phyloP scores from a whole-genome alignment of 192 early-diverging fungal species.

The Phlyctochytrium planicorne region DNA sequence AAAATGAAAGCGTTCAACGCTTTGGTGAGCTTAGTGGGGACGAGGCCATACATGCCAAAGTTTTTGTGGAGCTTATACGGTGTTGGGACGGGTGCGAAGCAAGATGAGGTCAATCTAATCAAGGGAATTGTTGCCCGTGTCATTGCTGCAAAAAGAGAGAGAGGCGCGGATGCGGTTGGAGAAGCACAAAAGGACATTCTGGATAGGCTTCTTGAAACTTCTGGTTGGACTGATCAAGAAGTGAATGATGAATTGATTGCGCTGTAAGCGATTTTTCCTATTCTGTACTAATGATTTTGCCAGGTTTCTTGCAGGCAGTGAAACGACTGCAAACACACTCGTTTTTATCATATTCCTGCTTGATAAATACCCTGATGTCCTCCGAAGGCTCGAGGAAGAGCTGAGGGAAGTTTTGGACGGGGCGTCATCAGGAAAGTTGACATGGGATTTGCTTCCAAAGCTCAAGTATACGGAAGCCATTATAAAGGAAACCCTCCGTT shows the following conservation, averaged over 20 bases:
- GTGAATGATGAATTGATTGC: constrained; percentile 38
- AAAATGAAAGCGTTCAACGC: not conserved
- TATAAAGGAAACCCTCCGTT: constrained; percentile 31
- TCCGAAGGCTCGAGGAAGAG: constrained; percentile 19
- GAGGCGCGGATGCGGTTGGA: not conserved
- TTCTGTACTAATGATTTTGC: constrained; percentile 30
- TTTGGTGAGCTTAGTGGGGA: not conserved
- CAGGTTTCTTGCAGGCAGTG: constrained; percentile 45
- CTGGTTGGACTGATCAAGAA: constrained; percentile 33
- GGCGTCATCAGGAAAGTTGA: not conserved
- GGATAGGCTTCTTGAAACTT: constrained; percentile 30
- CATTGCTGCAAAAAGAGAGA: not conserved
- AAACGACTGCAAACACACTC: constrained; percentile 46
- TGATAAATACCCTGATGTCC: constrained; percentile 17
- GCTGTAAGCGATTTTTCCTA: too few relatives aligned
- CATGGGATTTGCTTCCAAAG: not conserved
- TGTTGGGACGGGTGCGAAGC: not conserved
- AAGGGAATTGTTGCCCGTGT: not conserved
- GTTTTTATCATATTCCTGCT: constrained; percentile 26
- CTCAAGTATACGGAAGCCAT: constrained; percentile 20
- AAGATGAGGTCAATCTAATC: not conserved
- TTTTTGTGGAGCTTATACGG: constrained; percentile 12
- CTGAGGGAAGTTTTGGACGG: constrained; percentile 8
- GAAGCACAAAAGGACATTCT: constrained; percentile 31
- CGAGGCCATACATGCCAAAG: not conserved